These are phyloP conservation scores for Pleomassaria siparia DNA, from an alignment of 2,329 filamentous ascomycete species.

Conservation along the genomic window DNA sequence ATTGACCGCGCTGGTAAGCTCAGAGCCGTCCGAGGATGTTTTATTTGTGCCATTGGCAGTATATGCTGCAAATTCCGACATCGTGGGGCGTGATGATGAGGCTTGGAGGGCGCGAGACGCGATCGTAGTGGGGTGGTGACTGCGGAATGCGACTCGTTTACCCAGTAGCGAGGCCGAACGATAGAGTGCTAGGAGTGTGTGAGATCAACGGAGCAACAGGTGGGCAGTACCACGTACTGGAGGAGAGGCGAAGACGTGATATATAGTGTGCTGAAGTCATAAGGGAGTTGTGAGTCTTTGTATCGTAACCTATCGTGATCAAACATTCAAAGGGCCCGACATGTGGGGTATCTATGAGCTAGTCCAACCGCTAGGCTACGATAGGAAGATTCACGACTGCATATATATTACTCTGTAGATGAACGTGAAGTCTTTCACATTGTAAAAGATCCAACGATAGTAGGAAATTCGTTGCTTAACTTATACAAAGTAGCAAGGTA, in stretches of 20 bases:
- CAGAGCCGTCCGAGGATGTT: slow-evolving; percentile 13
- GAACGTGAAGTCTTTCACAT: neutral
- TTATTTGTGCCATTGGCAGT: slow-evolving; percentile 24
- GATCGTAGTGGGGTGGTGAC: slow-evolving; percentile 9
- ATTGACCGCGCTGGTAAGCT: slow-evolving; percentile 17
- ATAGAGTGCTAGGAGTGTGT: slow-evolving; percentile 22
- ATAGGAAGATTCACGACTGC: neutral
- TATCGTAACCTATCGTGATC: neutral
- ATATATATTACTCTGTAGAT: neutral
- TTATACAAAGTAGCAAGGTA: neutral
- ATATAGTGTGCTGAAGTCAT: slow-evolving; percentile 30
- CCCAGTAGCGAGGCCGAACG: slow-evolving; percentile 2
- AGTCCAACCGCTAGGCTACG: neutral
- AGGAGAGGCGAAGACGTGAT: slow-evolving; percentile 17
- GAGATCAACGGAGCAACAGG: slow-evolving; percentile 29
- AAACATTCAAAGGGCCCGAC: neutral
- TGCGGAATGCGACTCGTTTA: slow-evolving; percentile 7
- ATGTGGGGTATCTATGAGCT: neutral
- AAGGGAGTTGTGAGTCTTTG: neutral
- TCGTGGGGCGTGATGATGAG: slow-evolving; percentile 19
- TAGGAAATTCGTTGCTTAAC: neutral
- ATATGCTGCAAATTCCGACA: slow-evolving; percentile 36
- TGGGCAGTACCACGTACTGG: slow-evolving; percentile 34
- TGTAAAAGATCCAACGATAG: neutral
- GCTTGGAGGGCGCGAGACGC: slow-evolving; percentile 16